These are phyloP conservation scores for Phytophthora chlamydospora DNA, from an alignment of 352 stramenopile genomes.

Conservation along the genomic window DNA sequence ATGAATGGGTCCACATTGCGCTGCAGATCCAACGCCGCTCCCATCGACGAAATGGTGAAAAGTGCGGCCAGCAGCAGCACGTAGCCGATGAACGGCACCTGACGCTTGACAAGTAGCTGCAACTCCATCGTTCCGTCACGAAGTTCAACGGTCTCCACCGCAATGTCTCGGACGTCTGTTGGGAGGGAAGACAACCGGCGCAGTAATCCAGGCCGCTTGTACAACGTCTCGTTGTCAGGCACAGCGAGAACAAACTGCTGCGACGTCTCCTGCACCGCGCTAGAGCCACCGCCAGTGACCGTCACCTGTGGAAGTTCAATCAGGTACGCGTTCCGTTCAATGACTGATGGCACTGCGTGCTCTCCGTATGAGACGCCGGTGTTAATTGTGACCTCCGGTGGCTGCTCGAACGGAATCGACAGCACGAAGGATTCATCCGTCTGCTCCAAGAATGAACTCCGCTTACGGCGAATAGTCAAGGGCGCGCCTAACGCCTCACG, in stretches of 20 bases:
- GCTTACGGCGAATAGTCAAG: conserved; percentile 59
- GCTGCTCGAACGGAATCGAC: conserved; percentile 75
- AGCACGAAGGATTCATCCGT: conserved; percentile 79
- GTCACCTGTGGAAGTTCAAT: conserved; percentile 74
- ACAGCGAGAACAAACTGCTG: conserved; percentile 84
- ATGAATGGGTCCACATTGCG: conserved; percentile 77
- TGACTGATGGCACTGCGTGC: conserved; percentile 33
- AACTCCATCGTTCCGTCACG: conserved; percentile 69
- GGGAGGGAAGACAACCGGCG: conserved; percentile 67
- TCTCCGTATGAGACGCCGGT: conserved; percentile 14
- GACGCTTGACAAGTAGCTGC: conserved; percentile 75
- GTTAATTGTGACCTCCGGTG: conserved; percentile 25
- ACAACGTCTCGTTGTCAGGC: conserved; percentile 56
- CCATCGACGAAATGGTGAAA: conserved; percentile 80
- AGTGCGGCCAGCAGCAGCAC: conserved; percentile 71
- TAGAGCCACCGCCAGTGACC: conserved; percentile 35
- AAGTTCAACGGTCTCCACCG: conserved; percentile 74
- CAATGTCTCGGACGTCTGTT: conserved; percentile 73
- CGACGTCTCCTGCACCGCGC: conserved; percentile 34
- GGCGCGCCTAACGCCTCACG: conserved; percentile 17
- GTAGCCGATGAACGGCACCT: conserved; percentile 82
- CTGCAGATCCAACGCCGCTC: conserved; percentile 74
- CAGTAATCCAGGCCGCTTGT: conserved; percentile 62
- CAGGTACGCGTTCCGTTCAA: conserved; percentile 73
- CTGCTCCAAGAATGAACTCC: conserved; percentile 78